Evolutionary conservation across 2,329 filamentous ascomycete genomes (phyloP), one percentile per base, ranked within the genome.

Genomic region (Lachnellula cervina): DNA sequence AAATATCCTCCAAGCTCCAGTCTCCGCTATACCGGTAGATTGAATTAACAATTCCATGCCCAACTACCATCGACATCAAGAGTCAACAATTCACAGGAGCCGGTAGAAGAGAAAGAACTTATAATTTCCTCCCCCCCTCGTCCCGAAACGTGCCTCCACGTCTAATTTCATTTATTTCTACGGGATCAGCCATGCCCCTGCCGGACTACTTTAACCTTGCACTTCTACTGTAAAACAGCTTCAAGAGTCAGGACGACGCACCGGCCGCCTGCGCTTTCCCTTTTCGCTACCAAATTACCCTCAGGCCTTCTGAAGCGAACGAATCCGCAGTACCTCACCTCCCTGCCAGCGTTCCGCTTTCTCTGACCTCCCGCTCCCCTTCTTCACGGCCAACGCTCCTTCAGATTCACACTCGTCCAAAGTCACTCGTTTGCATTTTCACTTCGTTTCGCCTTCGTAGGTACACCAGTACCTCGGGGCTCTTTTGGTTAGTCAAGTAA

Each of bases 351-450:
- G 34, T 38, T 28, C 38, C 42, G 17, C 40, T 58, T 50, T 17
- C 49, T 51, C 45, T 55, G 45, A 21, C 45, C 54, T 43, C 49
- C 52, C 45, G 35, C 48, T 51, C 53, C 51, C 34, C 35, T 52
- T 44, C 50, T 52, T 46, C 52, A 45, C 50, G 34, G 13, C 35
- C 48, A 46, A 56, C 58, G 35, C 60, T 59, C 59, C 54, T 59
- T 61, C 48, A 48, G 21, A 48, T 38, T 23, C 28, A 4, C 28
- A 53, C n/a, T 46, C 23, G 34, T 34, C 40, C n/a, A 38, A 28
- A 61, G 57, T 58, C 59, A 57, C 47, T 66, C 62, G 57, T 64
- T 66, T 62, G 49, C 32, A 55, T 51, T 53, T 61, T 59, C 56
- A 53, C 14, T 66, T 62, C 56, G 38, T 56, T 40, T 49, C 49